Evolutionary conservation across 768 basidiomycete species (phyloP), one percentile per base, ranked within the genome.

Genomic region (Hericium erinaceus): DNA sequence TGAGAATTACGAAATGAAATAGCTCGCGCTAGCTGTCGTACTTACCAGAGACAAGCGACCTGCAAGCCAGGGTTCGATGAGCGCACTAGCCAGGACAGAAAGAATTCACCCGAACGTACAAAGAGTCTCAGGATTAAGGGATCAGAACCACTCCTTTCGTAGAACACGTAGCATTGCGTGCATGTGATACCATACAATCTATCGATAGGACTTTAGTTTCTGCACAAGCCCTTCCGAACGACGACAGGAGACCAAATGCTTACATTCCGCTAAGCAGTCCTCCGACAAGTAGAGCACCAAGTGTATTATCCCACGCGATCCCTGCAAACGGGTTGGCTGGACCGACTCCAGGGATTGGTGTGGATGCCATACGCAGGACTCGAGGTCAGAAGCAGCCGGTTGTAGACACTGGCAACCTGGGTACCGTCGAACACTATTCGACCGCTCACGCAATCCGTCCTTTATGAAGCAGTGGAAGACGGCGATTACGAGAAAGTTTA

Each of bases 121-220:
- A 73, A 58, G 18, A 72, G 24, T 60, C 74, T 80, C 48, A 77
- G 66, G 22, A 48, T 28, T 3, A 58, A 49, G 38, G 60, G 64
- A 63, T 79, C 77, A 69, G 59, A 18, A 18, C n/a, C 7, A n/a
- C 44, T 46, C n/a, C 20, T 46, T 11, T 46, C 44, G 44, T 78
- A 82, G 66, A 80, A 84, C 15, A 75, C 71, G 59, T 73, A 81
- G 1, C 77, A 77, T 63, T 84, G 82, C 13, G 77, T 70, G 58
- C 76, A 81, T 9, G 80, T 81, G 8, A 82, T 67, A 2, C 82
- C 82, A 74, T 77, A 84, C n/a, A 84, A 67, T n/a, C 82, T 84
- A 55, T 11, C 39, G 20, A 20, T 8, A 33, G 18, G 7, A 13
- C 39, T 12, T 28, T 24, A 54, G 37, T 40, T 9, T 12, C 38